A percentile compares a stretch with the other conserved stretches of the same genome.
phyloP scores from a whole-genome alignment of 208 protist genomes.

The Acanthamoeba healyi region DNA sequence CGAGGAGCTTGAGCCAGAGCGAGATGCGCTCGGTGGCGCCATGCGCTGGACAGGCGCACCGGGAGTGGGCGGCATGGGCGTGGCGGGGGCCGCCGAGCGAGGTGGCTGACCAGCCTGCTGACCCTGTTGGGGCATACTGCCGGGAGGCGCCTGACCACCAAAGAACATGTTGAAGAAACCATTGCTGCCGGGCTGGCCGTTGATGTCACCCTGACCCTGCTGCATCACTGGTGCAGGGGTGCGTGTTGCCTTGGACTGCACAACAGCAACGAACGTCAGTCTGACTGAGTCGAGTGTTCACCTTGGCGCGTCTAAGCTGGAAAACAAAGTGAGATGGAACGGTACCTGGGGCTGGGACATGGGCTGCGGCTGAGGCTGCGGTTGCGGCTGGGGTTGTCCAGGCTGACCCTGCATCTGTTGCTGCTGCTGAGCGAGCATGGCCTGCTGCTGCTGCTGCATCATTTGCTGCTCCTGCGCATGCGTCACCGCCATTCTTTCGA shows the following conservation, averaged over 20 bases:
- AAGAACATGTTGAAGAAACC: slow-evolving; percentile 52
- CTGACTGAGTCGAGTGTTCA: neutral
- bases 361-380: neutral
- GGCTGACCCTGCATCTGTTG: neutral
- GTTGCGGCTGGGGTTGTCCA: neutral
- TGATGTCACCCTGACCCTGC: neutral
- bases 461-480: slow-evolving; percentile 75
- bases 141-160: neutral
- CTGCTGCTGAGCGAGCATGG: neutral
- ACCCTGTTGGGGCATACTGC: neutral
- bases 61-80: neutral
- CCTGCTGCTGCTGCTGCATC: slow-evolving; percentile 66
- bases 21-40: neutral
- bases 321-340: neutral
- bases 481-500: slow-evolving; percentile 26
- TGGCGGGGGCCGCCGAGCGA: neutral
- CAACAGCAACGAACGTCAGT: neutral
- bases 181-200: slow-evolving; percentile 10
- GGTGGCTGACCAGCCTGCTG: too few species aligned
- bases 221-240: neutral
- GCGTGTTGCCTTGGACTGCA: neutral
- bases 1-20: neutral
- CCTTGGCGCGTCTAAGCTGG: too few species aligned
- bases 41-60: neutral
- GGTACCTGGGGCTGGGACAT: neutral